These are phyloP conservation scores for Przewalskia tangutica DNA, from an alignment of 257 asterid genomes.

Conservation along the genomic window DNA sequence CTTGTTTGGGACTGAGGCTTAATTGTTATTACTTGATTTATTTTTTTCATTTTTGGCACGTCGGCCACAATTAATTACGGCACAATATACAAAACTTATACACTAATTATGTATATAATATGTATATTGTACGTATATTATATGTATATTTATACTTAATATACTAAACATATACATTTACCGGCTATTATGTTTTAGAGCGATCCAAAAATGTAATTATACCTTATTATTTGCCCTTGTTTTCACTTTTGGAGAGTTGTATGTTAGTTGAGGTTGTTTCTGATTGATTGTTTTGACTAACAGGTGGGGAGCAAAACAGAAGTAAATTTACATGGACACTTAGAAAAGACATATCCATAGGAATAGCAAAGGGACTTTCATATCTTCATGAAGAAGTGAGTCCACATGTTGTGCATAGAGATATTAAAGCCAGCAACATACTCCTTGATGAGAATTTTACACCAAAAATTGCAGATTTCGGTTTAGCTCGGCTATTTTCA, in stretches of 20 bases:
- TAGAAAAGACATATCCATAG: conserved; percentile 40
- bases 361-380: conserved; percentile 53
- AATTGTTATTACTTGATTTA: too few relatives aligned
- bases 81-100: too few relatives aligned
- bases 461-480: conserved; percentile 71
- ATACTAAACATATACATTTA: too few relatives aligned
- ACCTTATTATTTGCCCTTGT: not conserved
- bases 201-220: too few relatives aligned
- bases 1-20: not conserved
- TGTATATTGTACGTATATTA: too few relatives aligned
- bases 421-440: conserved; percentile 64
- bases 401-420: conserved; percentile 69
- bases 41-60: too few relatives aligned
- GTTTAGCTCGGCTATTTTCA: conserved; percentile 55
- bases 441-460: conserved; percentile 50
- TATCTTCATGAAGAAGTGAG: conserved; percentile 62
- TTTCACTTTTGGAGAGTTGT: not conserved
- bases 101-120: too few relatives aligned
- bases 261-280: not conserved
- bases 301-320: conserved; percentile 50
- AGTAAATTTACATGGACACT: conserved; percentile 41
- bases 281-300: not conserved
- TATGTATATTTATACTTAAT: too few relatives aligned
- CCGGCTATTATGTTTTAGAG: too few relatives aligned
- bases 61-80: too few relatives aligned